A percentile compares a stretch with the other conserved stretches of the same genome.
These are phyloP conservation scores for Pochonia chlamydosporia DNA, from an alignment of 2,329 filamentous ascomycete species.

Conservation along the genomic window DNA sequence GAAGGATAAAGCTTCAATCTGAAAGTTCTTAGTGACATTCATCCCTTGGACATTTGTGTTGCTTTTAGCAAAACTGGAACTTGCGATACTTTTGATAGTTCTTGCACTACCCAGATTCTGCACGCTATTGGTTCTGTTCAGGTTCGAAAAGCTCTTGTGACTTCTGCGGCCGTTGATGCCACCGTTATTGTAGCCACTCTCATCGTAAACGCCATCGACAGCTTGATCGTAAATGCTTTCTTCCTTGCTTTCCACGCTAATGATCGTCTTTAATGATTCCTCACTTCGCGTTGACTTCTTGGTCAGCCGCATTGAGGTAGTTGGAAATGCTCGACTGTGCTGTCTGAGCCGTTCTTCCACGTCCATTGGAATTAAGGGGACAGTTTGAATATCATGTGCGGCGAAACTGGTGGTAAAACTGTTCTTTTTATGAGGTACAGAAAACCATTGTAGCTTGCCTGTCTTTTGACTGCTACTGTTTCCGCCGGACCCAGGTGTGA, in stretches of 20 bases:
- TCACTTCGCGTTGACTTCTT: slow-evolving; percentile 36
- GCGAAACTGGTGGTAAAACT: neutral
- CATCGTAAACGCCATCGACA: neutral
- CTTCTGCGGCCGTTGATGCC: neutral
- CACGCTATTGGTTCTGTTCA: slow-evolving; percentile 1
- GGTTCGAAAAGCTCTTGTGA: slow-evolving; percentile 3
- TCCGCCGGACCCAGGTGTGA: slow-evolving; percentile 12
- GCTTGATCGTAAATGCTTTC: slow-evolving; percentile 2
- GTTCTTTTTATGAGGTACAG: neutral
- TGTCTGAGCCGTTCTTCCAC: slow-evolving; percentile 30
- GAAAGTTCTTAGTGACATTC: neutral
- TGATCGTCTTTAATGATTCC: slow-evolving; percentile 43
- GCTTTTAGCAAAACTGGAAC: neutral
- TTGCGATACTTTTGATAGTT: neutral
- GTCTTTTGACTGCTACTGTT: slow-evolving; percentile 15
- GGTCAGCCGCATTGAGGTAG: slow-evolving; percentile 28
- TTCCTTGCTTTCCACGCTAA: slow-evolving; percentile 42
- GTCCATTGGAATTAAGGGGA: slow-evolving; percentile 30
- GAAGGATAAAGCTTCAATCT: neutral
- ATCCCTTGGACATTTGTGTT: neutral
- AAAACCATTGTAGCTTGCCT: slow-evolving; percentile 9
- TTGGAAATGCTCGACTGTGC: slow-evolving; percentile 26
- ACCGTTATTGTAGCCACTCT: neutral
- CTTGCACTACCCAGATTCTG: neutral
- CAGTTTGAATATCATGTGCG: slow-evolving; percentile 10